These are phyloP conservation scores for Kalaharituber pfeilii DNA, from an alignment of 2,329 filamentous ascomycete species.

Conservation along the genomic window DNA sequence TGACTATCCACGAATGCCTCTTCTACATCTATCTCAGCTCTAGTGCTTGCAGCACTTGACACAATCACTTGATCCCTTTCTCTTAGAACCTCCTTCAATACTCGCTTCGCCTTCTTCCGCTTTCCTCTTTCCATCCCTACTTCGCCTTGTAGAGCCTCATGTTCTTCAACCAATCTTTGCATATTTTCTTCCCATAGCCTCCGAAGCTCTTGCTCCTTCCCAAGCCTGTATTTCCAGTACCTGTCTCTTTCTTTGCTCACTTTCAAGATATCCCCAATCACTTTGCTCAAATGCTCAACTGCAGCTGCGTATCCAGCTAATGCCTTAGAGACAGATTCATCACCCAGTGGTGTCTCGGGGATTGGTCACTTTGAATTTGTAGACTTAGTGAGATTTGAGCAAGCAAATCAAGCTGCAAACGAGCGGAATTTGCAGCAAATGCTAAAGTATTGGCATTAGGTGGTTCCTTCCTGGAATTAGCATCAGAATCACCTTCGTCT, in stretches of 20 bases:
- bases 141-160: constrained; percentile 73
- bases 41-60: neutral
- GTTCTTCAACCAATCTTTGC: constrained; percentile 87
- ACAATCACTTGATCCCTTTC: neutral
- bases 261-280: constrained; percentile 72
- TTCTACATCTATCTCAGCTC: constrained; percentile 6
- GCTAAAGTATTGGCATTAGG: constrained; percentile 85
- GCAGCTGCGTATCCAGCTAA: constrained; percentile 75
- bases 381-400: constrained; percentile 71
- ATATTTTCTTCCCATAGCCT: constrained; percentile 99
- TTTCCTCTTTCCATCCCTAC: constrained; percentile 84
- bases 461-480: constrained; percentile 50
- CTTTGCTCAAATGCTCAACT: constrained; percentile 66
- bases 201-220: constrained; percentile 77
- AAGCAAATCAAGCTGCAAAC: constrained; percentile 78
- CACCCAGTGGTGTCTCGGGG: constrained; percentile 57
- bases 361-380: constrained; percentile 49
- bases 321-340: constrained; percentile 59
- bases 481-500: constrained; percentile 58
- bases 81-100: constrained; percentile 50
- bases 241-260: constrained; percentile 89
- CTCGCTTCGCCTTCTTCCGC: constrained; percentile 73
- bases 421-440: constrained; percentile 90
- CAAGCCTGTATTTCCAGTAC: constrained; percentile 90
- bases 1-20: too few species aligned